Base-by-base conservation (phyloP, 768 basidiomycete species). In the Termitomyces sp. region DNA sequence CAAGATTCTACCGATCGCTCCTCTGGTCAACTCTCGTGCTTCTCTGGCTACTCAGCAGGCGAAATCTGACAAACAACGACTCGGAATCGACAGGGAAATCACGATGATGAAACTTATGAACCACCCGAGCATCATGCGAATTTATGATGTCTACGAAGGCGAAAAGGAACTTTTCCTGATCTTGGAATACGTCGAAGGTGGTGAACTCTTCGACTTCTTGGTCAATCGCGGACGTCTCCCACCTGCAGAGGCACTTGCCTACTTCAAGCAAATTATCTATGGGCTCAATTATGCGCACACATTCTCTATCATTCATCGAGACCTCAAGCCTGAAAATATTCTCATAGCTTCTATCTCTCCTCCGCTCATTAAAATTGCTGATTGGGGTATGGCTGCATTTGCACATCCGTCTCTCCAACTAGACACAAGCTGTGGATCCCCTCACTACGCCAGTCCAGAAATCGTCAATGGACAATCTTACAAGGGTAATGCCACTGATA, bases 101-200 rank as follows among this genome's bases (percentile, higher is more conserved):
- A 92, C 91, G 56, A 94, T 98, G 87, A 96, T 98, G 95, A 98
- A 98, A 71, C 88, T 98, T 64, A 94, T 98, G 87, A 92, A 95
- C 67, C 95, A 98, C 68, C 95, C 94, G 1, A 97, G 97, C 72
- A 93, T 98, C 65, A 84, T 98, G 78, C 86, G 89, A 60, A 87
- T 98, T 41, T 94, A 92, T 72, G 95, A 98, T 68, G 95, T 98
- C 54, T 97, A 90, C 72, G 94, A 98, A 73, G 90, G 92, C 68
- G 86, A 90, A 42, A 87, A 82, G 66, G 92, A 96, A 63, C 86
- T 98, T 42, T 97, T 89, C 72, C 85, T 98, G 32, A 87, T 98
- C 34, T 81, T 98, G 52, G 96, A 98, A 73, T 98, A 95, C 67
- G 88, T 98, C 50, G 87, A 94, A 71, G 94, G 95, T 31, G 96